A percentile compares a stretch with the other conserved stretches of the same genome.
Conservation (phyloP, 2,329 filamentous ascomycete species). For the Aspergillus thermomutatus region DNA sequence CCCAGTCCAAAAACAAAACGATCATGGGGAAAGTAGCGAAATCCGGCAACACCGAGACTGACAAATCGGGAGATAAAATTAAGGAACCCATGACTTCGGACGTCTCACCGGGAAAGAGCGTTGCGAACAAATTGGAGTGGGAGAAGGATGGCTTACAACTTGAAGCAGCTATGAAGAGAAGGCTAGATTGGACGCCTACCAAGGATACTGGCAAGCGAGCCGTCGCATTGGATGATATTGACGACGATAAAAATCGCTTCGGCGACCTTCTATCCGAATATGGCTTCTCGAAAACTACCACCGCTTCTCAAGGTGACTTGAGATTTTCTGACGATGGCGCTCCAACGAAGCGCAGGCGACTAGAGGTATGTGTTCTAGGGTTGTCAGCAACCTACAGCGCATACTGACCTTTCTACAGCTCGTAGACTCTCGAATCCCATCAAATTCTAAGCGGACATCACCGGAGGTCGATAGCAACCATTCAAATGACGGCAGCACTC, state of each 20-base stretch:
- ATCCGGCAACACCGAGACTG: constrained; percentile 13
- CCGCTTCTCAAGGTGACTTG: constrained; percentile 10
- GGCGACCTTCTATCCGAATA: constrained; percentile 39
- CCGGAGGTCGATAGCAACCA: constrained; percentile 7
- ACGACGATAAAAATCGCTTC: constrained; percentile 22
- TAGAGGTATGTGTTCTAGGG: constrained; percentile 31
- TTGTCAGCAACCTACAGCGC: not conserved
- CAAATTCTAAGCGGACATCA: constrained; percentile 7
- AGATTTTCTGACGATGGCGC: constrained; percentile 15
- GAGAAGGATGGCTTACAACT: constrained; percentile 26
- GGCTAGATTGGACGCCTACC: constrained; percentile 67
- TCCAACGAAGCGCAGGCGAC: constrained; percentile 36
- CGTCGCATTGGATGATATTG: constrained; percentile 14
- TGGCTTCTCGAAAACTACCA: constrained; percentile 31
- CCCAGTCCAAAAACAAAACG: constrained; percentile 29
- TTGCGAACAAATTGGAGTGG: constrained; percentile 11
- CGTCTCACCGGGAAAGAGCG: not conserved
- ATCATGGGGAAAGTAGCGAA: constrained; percentile 38
- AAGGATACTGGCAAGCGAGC: constrained; percentile 36
- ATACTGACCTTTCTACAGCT: constrained; percentile 16
- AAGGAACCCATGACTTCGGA: constrained; percentile 1
- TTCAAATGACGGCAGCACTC: constrained; percentile 10
- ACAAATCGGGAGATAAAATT: constrained; percentile 11
- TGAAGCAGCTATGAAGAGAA: constrained; percentile 52
- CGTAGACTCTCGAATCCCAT: constrained; percentile 21